Percentiles rank a stretch among this genome's conserved stretches.
Evolutionary conservation across 148 eudicot genomes (phyloP).

Genomic region (Amaranthus cruentus): DNA sequence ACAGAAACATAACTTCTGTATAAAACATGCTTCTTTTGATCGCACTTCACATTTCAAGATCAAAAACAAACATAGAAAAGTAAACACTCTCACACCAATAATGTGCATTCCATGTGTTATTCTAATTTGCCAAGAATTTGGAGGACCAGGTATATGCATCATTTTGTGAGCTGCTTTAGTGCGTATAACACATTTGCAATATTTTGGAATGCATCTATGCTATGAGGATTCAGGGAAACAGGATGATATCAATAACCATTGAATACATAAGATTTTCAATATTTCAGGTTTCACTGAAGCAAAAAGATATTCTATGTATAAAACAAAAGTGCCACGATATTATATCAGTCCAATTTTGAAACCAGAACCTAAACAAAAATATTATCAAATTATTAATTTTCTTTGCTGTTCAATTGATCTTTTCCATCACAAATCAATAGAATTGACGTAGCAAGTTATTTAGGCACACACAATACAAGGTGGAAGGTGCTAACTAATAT

Average conservation of each 20-base stretch:
- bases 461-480: conserved; percentile 6
- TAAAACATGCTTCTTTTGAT: neutral
- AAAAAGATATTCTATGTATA: neutral
- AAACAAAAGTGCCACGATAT: neutral
- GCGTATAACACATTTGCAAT: neutral
- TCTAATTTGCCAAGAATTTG: neutral
- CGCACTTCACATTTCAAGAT: neutral
- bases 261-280: neutral
- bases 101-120: neutral
- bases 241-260: neutral
- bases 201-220: neutral
- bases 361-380: neutral
- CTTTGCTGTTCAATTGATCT: neutral
- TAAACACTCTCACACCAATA: neutral
- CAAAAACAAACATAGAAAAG: neutral
- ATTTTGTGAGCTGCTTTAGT: neutral
- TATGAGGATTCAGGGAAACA: neutral
- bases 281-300: neutral
- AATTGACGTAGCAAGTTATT: neutral
- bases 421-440: neutral
- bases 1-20: neutral
- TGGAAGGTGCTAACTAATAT: neutral
- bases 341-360: neutral
- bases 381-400: neutral
- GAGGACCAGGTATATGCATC: neutral